Conservation (phyloP, 306 rosid genomes). For the barrel medic (Medicago truncatula) region MtrunA17r5.0-ANR NC_053044.1:42127001-42127500, state of each 20-base stretch:
- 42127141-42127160: conserved; percentile 41
- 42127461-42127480: too few species aligned
- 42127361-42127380: not conserved
- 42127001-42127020: conserved; percentile 87
- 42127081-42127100: conserved; percentile 59
- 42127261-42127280: conserved; percentile 21
- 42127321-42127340: not conserved
- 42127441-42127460: too few species aligned
- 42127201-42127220: conserved; percentile 1
- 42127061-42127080: conserved; percentile 83
- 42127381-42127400: not conserved
- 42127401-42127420: too few species aligned
- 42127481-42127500: too few species aligned
- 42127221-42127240: conserved; percentile 5
- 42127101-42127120: conserved; percentile 50
- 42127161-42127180: not conserved
- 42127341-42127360: conserved; percentile 5
- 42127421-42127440: too few species aligned
- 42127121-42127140: conserved; percentile 53
- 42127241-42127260: not conserved
- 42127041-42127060: conserved; percentile 84
- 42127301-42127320: conserved; percentile 1
- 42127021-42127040: conserved; percentile 91
- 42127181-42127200: conserved; percentile 43
- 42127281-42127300: conserved; percentile 27